phyloP scores from a whole-genome alignment of 805 yeast species.

The Saccharomycopsis babjevae region DNA sequence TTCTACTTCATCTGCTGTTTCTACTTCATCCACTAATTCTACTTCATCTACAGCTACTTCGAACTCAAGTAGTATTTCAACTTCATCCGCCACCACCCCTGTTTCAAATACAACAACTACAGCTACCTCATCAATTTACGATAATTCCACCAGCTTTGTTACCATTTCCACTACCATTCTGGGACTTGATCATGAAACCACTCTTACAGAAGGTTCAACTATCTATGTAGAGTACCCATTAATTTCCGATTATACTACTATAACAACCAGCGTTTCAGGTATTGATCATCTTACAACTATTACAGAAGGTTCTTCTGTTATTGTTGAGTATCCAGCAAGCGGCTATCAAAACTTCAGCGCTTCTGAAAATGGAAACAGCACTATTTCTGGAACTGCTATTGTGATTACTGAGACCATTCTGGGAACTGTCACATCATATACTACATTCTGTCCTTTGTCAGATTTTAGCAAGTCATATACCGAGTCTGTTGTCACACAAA shows the following conservation, averaged over 20 bases:
- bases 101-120: not conserved
- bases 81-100: not conserved
- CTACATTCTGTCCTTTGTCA: slow-evolving; percentile 14
- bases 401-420: slow-evolving; percentile 6
- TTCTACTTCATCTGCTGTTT: not conserved
- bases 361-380: not conserved
- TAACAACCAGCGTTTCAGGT: not conserved
- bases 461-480: not conserved
- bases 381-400: not conserved
- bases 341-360: not conserved
- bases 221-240: not conserved
- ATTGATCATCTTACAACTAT: not conserved
- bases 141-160: not conserved
- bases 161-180: not conserved
- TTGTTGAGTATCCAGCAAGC: not conserved
- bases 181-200: not conserved
- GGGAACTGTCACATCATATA: slow-evolving; percentile 9
- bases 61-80: not conserved
- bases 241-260: not conserved
- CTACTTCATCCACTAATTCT: not conserved
- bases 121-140: not conserved
- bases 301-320: not conserved
- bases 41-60: not conserved
- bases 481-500: not conserved
- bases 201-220: not conserved